Base-by-base conservation (phyloP, 179 eudicot species). In the Gypsophila paniculata region DNA sequence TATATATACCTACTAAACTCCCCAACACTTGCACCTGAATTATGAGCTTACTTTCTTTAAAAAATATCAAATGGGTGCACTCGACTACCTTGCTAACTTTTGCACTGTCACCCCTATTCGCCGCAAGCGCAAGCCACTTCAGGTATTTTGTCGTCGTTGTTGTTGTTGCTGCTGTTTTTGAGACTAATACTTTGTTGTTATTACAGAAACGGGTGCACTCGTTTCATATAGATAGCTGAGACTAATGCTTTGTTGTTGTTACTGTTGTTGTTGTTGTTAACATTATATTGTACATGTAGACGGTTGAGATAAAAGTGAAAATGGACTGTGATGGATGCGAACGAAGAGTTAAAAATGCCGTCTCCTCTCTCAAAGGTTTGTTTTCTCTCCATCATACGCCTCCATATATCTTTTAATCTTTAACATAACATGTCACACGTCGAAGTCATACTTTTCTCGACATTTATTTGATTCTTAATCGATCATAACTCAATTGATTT, bases 291-390 rank as follows among this genome's bases (percentile, higher is more conserved):
- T 29, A 29, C 34, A 4, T 29, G 34, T 29, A 91, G 97, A 90
- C 97, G 8, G 96, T 91, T 9, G 97, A 91, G 70, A 90, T 90
- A 77, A 91, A 80, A 81, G 98, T 90, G 54, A 92, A 90, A 75
- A 84, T 92, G 96, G 96, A 90, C 73, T 92, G 96, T 75, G 96
- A 92, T 78, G 98, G 98, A 52, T 92, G 96, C 75, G 98, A 85
- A 79, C 86, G 96, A 81, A 84, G 80, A 82, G 96, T 92, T 9
- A 90, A 82, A 75, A 88, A 83, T 77, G 90, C 96, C 25, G 94
- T 90, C 67, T 73, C 80, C 63, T 66, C 76, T 77, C 88, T 92
- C 80, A 90, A 81, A 92, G 98, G 98, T 91, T 36, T 39, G 19
- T 72, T 62, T 21, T 48, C 44, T 36, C 21, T n/a, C n/a, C n/a